Evolutionary conservation across 208 protist species (phyloP).

Genomic region (Trypanosoma lewisi): DNA sequence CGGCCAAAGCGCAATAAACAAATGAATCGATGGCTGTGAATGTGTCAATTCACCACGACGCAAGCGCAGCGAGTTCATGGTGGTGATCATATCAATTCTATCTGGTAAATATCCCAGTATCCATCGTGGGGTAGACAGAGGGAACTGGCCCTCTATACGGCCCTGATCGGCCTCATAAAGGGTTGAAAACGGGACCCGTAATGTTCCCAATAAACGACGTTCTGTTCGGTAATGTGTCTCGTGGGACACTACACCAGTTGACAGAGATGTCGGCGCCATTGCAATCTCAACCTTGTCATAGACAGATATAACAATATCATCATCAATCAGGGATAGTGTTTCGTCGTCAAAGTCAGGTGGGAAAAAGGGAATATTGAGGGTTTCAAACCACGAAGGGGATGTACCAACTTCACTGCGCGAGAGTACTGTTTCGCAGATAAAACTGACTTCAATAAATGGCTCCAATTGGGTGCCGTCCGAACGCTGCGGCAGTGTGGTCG

Average conservation of each 20-base stretch:
- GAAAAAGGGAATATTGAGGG: conserved; percentile 75
- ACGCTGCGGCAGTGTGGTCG: conserved; percentile 55
- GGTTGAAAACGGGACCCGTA: conserved; percentile 76
- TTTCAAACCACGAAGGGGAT: conserved; percentile 79
- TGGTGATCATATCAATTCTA: neutral
- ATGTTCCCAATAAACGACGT: conserved; percentile 68
- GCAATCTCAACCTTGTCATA: conserved; percentile 84
- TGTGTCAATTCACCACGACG: neutral
- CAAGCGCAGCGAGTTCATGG: neutral
- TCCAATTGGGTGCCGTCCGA: conserved; percentile 73
- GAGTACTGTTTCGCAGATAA: conserved; percentile 72
- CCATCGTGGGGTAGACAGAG: conserved; percentile 67
- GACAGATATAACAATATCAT: conserved; percentile 70
- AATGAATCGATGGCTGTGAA: conserved; percentile 48
- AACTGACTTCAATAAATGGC: conserved; percentile 71
- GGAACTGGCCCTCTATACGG: conserved; percentile 71
- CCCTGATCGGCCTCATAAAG: conserved; percentile 66
- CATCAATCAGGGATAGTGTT: conserved; percentile 83
- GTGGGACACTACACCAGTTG: conserved; percentile 52
- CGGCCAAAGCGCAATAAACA: conserved; percentile 83
- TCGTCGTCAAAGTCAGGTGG: conserved; percentile 83
- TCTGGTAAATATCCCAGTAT: conserved; percentile 56
- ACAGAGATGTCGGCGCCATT: conserved; percentile 39
- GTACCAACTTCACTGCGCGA: conserved; percentile 68
- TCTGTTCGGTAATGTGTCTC: conserved; percentile 87